Evolutionary conservation across 768 basidiomycete genomes (phyloP).

Genomic region (Termitomyces sp.): DNA sequence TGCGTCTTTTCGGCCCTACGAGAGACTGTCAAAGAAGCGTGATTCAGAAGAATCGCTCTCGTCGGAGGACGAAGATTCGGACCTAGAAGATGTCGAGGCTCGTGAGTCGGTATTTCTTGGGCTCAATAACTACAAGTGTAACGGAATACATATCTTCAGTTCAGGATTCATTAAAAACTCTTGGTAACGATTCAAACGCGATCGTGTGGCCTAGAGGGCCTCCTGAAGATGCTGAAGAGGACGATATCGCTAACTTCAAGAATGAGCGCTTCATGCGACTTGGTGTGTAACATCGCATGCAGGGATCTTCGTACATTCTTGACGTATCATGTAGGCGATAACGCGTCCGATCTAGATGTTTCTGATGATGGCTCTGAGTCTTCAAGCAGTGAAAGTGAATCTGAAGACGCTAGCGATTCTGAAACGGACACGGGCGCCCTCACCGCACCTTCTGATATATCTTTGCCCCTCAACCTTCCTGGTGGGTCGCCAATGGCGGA

Average conservation of each 20-base stretch:
- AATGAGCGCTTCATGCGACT: slow-evolving; percentile 75
- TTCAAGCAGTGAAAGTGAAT: slow-evolving; percentile 44
- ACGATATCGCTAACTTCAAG: slow-evolving; percentile 52
- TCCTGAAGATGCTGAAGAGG: slow-evolving; percentile 57
- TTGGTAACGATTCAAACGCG: slow-evolving; percentile 74
- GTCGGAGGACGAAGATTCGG: slow-evolving; percentile 43
- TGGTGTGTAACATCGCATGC: slow-evolving; percentile 34
- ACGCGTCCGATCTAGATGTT: slow-evolving; percentile 53
- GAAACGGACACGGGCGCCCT: slow-evolving; percentile 27
- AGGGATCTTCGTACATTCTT: background rate
- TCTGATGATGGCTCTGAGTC: slow-evolving; percentile 56
- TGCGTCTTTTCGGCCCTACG: slow-evolving; percentile 61
- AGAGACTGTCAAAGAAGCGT: slow-evolving; percentile 58
- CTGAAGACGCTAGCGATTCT: slow-evolving; percentile 34
- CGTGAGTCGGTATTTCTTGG: slow-evolving; percentile 34
- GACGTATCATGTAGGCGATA: slow-evolving; percentile 41
- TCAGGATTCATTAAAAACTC: slow-evolving; percentile 38
- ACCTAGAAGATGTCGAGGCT: slow-evolving; percentile 62
- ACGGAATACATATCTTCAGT: slow-evolving; percentile 25
- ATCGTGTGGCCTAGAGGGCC: slow-evolving; percentile 73
- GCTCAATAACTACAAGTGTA: background rate
- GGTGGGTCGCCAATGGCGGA: slow-evolving; percentile 39
- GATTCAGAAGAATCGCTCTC: slow-evolving; percentile 27
- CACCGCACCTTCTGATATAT: slow-evolving; percentile 44
- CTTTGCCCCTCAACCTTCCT: slow-evolving; percentile 34